These are phyloP conservation scores for Modicella reniformis DNA, from an alignment of 371 early-diverging fungal species.

Conservation along the genomic window DNA sequence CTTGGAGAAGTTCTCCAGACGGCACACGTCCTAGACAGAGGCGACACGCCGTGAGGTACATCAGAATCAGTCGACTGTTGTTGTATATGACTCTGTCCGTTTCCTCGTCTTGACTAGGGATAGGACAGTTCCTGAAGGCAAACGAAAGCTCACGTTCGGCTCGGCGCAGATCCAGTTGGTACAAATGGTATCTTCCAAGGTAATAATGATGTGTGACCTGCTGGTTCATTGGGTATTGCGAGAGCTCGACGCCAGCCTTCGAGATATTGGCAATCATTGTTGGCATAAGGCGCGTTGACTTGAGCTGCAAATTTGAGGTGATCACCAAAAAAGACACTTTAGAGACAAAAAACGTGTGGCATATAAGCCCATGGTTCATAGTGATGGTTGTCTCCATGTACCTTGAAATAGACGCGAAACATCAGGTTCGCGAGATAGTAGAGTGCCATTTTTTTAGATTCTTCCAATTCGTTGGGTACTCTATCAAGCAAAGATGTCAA, in stretches of 20 bases:
- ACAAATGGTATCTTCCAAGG: slow-evolving; percentile 63
- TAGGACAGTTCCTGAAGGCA: slow-evolving; percentile 60
- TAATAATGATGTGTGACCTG: slow-evolving; percentile 70
- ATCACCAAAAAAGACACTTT: neutral
- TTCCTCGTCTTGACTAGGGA: slow-evolving; percentile 7
- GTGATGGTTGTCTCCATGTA: slow-evolving; percentile 8
- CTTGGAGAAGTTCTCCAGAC: slow-evolving; percentile 38
- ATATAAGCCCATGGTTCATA: too few relatives aligned
- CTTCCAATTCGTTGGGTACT: slow-evolving; percentile 25
- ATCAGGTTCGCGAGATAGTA: slow-evolving; percentile 65
- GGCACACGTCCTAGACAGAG: slow-evolving; percentile 64
- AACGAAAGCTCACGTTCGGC: slow-evolving; percentile 60
- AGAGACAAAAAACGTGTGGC: too few relatives aligned
- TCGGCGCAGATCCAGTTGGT: slow-evolving; percentile 50
- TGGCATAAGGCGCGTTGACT: slow-evolving; percentile 61
- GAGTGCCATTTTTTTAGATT: slow-evolving; percentile 62
- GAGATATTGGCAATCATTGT: slow-evolving; percentile 65
- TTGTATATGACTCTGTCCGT: slow-evolving; percentile 18
- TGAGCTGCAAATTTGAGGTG: slow-evolving; percentile 18
- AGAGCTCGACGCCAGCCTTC: slow-evolving; percentile 56
- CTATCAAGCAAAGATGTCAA: neutral
- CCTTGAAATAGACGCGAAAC: slow-evolving; percentile 66
- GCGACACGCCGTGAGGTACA: slow-evolving; percentile 63
- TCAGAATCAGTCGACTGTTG: slow-evolving; percentile 54
- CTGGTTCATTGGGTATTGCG: slow-evolving; percentile 60